A percentile compares a stretch with the other conserved stretches of the same genome.
Conservation (phyloP, 192 early-diverging fungal genomes). For the Phycomyces nitens region DNA sequence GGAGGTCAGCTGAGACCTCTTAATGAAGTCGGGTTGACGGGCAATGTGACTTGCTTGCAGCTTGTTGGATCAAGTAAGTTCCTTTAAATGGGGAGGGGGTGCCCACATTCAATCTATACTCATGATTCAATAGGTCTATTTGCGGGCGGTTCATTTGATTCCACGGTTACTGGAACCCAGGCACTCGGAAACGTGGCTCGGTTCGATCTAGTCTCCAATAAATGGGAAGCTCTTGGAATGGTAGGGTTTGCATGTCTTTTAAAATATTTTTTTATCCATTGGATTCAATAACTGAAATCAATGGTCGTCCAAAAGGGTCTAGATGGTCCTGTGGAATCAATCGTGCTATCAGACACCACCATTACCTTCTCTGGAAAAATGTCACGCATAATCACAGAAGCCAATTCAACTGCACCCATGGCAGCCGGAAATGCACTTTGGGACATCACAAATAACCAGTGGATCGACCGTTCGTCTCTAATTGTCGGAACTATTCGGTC, state of each 20-base stretch:
- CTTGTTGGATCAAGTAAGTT: constrained; percentile 10
- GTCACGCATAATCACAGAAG: too few relatives aligned
- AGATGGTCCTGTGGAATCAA: constrained; percentile 12
- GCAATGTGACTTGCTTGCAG: constrained; percentile 23
- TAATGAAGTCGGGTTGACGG: constrained; percentile 6
- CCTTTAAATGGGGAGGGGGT: not conserved
- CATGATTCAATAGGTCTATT: constrained; percentile 9
- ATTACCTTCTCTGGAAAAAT: constrained; percentile 12
- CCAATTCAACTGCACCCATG: not conserved
- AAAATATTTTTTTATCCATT: too few relatives aligned
- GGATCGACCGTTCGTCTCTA: constrained; percentile 1
- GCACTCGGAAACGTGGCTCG: constrained; percentile 9
- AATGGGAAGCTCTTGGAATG: constrained; percentile 8
- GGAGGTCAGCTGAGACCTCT: constrained; percentile 9
- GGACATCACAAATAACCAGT: not conserved
- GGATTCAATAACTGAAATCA: too few relatives aligned
- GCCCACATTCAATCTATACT: too few relatives aligned
- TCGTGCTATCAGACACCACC: constrained; percentile 1
- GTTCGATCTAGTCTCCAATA: constrained; percentile 1
- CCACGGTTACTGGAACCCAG: not conserved
- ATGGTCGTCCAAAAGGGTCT: too few relatives aligned
- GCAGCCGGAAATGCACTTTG: constrained; percentile 13
- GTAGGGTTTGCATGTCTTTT: not conserved
- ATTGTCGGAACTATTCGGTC: constrained; percentile 1
- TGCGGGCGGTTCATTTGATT: constrained; percentile 19